Evolutionary conservation across 2,329 filamentous ascomycete genomes (phyloP).

Genomic region (Zasmidium citrigriseum): DNA sequence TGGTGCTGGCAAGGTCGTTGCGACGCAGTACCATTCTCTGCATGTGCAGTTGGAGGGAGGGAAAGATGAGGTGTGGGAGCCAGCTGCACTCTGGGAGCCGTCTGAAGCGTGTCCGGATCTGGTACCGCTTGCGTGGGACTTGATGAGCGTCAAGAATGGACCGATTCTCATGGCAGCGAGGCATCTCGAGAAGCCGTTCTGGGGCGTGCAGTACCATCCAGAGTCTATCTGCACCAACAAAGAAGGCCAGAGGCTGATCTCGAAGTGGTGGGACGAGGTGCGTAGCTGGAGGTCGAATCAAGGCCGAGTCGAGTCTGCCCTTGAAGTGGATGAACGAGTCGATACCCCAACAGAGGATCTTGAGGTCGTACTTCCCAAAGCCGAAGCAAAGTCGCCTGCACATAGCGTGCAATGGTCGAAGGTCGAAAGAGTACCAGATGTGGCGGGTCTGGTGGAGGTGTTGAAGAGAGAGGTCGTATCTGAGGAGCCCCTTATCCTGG

Average conservation of each 20-base stretch:
- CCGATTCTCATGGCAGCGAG: slow-evolving; percentile 75
- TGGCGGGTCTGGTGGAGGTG: slow-evolving; percentile 39
- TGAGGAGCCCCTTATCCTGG: slow-evolving; percentile 45
- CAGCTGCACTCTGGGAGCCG: slow-evolving; percentile 44
- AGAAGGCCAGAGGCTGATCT: slow-evolving; percentile 64
- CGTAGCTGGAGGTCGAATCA: slow-evolving; percentile 23
- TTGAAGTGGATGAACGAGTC: neutral
- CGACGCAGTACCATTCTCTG: slow-evolving; percentile 75
- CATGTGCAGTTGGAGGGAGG: slow-evolving; percentile 47
- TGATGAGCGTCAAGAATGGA: slow-evolving; percentile 49
- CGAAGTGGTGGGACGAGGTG: slow-evolving; percentile 73
- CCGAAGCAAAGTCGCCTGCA: neutral
- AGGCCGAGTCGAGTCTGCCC: neutral
- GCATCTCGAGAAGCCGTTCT: slow-evolving; percentile 71
- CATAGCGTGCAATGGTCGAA: neutral
- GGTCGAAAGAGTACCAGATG: slow-evolving; percentile 23
- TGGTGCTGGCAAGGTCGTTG: slow-evolving; percentile 60
- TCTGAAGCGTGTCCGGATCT: slow-evolving; percentile 39
- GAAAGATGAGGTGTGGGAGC: slow-evolving; percentile 29
- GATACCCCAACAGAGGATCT: neutral
- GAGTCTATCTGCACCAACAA: slow-evolving; percentile 82
- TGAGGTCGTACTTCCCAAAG: neutral
- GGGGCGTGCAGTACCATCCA: slow-evolving; percentile 88
- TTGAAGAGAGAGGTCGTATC: slow-evolving; percentile 32
- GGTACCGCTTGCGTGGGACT: slow-evolving; percentile 51